A percentile compares a stretch with the other conserved stretches of the same genome.
Evolutionary conservation across 768 basidiomycete species (phyloP).

Genomic region (Ephemerocybe angulata): DNA sequence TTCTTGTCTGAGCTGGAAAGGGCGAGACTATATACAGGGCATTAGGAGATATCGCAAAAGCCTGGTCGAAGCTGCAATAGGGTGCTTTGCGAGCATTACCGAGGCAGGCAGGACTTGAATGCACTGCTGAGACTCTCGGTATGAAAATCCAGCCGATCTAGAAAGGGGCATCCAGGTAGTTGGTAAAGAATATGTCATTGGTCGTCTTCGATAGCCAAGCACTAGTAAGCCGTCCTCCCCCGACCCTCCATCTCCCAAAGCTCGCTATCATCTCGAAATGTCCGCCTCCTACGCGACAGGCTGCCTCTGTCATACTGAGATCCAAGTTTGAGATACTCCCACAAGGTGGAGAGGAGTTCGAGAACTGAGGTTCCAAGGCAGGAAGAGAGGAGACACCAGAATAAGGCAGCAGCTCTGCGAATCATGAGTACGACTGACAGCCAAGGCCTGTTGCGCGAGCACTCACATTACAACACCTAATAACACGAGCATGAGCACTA

Average conservation of each 20-base stretch:
- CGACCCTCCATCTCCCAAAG: slow-evolving; percentile 58
- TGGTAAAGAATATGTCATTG: too few species aligned
- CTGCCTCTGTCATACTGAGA: slow-evolving; percentile 22
- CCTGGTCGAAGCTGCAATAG: slow-evolving; percentile 7
- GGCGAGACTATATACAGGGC: slow-evolving; percentile 11
- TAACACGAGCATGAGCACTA: slow-evolving; percentile 41
- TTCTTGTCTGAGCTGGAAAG: neutral
- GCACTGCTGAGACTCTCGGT: neutral
- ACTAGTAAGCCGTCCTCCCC: too few species aligned
- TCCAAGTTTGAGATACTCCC: slow-evolving; percentile 43
- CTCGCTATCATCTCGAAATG: slow-evolving; percentile 42
- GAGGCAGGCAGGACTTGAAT: neutral
- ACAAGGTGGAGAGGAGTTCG: slow-evolving; percentile 42
- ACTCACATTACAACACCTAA: slow-evolving; percentile 50
- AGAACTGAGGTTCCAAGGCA: slow-evolving; percentile 56
- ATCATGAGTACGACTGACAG: neutral
- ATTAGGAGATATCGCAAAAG: neutral
- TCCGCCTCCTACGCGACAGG: slow-evolving; percentile 27
- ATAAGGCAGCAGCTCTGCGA: slow-evolving; percentile 37
- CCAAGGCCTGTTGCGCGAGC: neutral
- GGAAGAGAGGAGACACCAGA: slow-evolving; percentile 67
- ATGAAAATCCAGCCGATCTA: too few species aligned
- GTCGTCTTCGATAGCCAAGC: too few species aligned
- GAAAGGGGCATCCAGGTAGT: too few species aligned
- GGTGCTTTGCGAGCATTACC: slow-evolving; percentile 5